Conservation (phyloP, 129 eudicot genomes). For the Ambrosia artemisiifolia region DNA sequence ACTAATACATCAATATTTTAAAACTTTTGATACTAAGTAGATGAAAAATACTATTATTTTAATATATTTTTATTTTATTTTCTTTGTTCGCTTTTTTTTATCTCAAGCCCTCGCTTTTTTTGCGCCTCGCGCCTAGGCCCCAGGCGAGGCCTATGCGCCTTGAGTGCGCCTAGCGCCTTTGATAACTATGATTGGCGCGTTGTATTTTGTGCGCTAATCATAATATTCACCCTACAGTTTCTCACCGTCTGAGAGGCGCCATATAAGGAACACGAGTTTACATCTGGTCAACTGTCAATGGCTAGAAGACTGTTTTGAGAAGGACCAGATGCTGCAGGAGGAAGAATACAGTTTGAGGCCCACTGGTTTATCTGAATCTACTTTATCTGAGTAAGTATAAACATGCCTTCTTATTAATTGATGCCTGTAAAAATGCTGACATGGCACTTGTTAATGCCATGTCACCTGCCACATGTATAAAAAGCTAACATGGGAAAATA, state of each 20-base stretch:
- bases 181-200: neutral
- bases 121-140: too few relatives aligned
- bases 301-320: constrained; percentile 70
- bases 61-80: too few relatives aligned
- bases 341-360: constrained; percentile 58
- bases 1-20: too few relatives aligned
- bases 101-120: too few relatives aligned
- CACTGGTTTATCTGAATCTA: constrained; percentile 35
- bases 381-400: constrained; percentile 40
- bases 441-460: constrained; percentile 3
- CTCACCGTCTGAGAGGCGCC: constrained; percentile 50
- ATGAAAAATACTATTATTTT: too few relatives aligned
- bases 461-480: neutral
- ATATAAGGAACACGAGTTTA: constrained; percentile 41
- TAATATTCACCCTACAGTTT: constrained; percentile 44
- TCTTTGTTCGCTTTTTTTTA: too few relatives aligned
- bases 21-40: too few relatives aligned
- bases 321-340: constrained; percentile 55
- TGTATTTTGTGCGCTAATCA: neutral
- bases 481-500: neutral
- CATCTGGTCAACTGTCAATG: constrained; percentile 69
- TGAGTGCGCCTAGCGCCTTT: too few relatives aligned
- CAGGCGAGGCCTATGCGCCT: too few relatives aligned
- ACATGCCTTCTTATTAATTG: constrained; percentile 1
- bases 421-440: constrained; percentile 4